Percentiles rank a stretch among this genome's conserved stretches.
phyloP scores from a whole-genome alignment of 2,329 filamentous ascomycete species.

The Colletotrichum sp. region DNA sequence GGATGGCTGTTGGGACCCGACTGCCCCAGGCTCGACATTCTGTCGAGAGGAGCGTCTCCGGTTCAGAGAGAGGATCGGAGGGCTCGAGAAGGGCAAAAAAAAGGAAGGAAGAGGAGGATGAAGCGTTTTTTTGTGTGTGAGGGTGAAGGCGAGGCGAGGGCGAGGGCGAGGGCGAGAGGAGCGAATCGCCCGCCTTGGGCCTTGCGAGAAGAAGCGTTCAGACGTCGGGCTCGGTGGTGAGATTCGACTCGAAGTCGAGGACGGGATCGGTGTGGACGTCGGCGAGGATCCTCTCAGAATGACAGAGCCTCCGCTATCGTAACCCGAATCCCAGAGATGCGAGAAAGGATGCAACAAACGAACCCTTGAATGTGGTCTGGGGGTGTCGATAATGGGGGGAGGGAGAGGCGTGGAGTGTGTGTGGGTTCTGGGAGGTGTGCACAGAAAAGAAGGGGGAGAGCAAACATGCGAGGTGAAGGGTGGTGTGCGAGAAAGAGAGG shows the following conservation, averaged over 20 bases:
- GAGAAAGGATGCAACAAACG: conserved; percentile 22
- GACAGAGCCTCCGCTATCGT: conserved; percentile 20
- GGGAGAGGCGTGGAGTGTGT: conserved; percentile 43
- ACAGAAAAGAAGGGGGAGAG: conserved; percentile 27
- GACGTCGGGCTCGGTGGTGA: not conserved
- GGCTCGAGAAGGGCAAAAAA: not conserved
- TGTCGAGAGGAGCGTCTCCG: conserved; percentile 16
- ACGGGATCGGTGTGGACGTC: not conserved
- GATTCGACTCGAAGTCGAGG: not conserved
- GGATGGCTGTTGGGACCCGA: conserved; percentile 57
- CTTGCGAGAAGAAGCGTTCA: not conserved
- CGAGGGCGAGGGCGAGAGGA: not conserved
- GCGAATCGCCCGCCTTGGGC: conserved; percentile 4
- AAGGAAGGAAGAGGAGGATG: not conserved
- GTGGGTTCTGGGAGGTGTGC: conserved; percentile 31
- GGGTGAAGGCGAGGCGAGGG: not conserved
- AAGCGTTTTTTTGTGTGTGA: not conserved
- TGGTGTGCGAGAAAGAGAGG: conserved; percentile 22
- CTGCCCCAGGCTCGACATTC: conserved; percentile 56
- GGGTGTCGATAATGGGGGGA: conserved; percentile 47
- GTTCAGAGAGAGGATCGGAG: not conserved
- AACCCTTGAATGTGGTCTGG: conserved; percentile 29
- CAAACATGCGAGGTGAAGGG: conserved; percentile 24
- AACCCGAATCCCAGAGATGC: conserved; percentile 19
- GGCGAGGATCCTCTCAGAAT: not conserved